Evolutionary conservation across 768 basidiomycete genomes (phyloP), one percentile per base, ranked within the genome.

Genomic region (Neoboletus magnificus): DNA sequence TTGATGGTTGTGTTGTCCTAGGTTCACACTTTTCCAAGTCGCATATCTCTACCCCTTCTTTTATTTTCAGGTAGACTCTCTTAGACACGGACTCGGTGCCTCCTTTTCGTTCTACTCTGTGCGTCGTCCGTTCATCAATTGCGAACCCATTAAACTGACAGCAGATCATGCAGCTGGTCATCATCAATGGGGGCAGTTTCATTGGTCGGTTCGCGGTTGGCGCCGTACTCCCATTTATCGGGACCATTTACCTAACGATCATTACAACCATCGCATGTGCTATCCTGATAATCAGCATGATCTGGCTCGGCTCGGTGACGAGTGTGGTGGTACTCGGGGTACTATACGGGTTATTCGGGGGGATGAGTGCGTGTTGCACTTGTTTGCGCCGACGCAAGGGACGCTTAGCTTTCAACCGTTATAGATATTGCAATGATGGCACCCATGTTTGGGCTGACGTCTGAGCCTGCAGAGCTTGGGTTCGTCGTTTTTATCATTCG

Each of bases 31-130:
- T 22, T 74, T 74, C 30, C 69, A 77, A n/a, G 57, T 70, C 1
- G 79, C 77, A 1, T 65, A 77, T 30, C 77, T 75, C 54, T 81
- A 78, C 46, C 81, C 83, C 0, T 73, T 79, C 42, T 85, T 82
- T 66, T 85, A 83, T 65, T 69, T 86, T 20, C 85, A 86, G 59
- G 62, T 84, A 7, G 77, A 82, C 45, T 74, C 83, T 3, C 73
- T 82, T 16, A 72, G 71, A 52, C 81, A 81, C 45, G 79, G 79
- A 3, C 69, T 83, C 27, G 61, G 69, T 40, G 54, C 71, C 1
- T 68, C 67, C 23, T 70, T 86, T 16, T 77, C 84, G 0, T 85
- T 85, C 59, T 84, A 84, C 61, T 76, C 76, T 22, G 84, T 84
- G 54, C 30, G 67, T 57, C 12, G 15, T 35, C 36, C 12, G 3